Conservation (phyloP, 2,329 filamentous ascomycete genomes). For the Claviceps arundinis region DNA sequence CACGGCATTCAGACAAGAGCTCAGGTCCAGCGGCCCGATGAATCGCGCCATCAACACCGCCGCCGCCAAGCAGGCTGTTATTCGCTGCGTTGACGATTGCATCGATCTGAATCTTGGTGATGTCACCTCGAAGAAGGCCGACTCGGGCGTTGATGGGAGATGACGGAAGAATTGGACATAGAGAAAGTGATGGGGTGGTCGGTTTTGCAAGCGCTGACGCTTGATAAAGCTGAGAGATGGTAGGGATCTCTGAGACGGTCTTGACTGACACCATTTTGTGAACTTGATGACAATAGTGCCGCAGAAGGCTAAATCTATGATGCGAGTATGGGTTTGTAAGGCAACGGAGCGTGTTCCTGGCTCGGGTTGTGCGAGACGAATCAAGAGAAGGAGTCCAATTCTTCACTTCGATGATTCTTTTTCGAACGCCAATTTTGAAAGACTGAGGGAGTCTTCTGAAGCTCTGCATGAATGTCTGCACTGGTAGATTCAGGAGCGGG, state of each 20-base stretch:
- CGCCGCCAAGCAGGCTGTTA: slow-evolving; percentile 61
- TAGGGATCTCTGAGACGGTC: slow-evolving; percentile 43
- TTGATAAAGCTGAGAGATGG: slow-evolving; percentile 51
- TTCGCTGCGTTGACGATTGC: slow-evolving; percentile 95
- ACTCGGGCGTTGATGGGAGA: slow-evolving; percentile 55
- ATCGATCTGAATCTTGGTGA: slow-evolving; percentile 65
- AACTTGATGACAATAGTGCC: background rate
- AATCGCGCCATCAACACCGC: slow-evolving; percentile 84
- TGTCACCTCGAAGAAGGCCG: slow-evolving; percentile 60
- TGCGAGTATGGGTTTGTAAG: background rate
- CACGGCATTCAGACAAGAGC: slow-evolving; percentile 58
- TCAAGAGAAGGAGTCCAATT: background rate
- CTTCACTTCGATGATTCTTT: background rate
- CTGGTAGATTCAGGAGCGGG: background rate
- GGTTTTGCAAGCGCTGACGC: slow-evolving; percentile 20
- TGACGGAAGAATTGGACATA: slow-evolving; percentile 23
- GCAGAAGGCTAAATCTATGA: background rate
- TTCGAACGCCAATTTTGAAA: background rate
- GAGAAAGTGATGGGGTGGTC: slow-evolving; percentile 5
- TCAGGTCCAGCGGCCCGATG: slow-evolving; percentile 64
- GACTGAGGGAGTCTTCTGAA: background rate
- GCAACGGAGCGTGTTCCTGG: background rate
- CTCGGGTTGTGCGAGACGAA: background rate
- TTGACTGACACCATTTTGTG: slow-evolving; percentile 12
- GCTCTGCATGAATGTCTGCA: background rate